These are phyloP conservation scores for Boeremia exigua DNA, from an alignment of 2,329 filamentous ascomycete genomes.

Conservation along the genomic window DNA sequence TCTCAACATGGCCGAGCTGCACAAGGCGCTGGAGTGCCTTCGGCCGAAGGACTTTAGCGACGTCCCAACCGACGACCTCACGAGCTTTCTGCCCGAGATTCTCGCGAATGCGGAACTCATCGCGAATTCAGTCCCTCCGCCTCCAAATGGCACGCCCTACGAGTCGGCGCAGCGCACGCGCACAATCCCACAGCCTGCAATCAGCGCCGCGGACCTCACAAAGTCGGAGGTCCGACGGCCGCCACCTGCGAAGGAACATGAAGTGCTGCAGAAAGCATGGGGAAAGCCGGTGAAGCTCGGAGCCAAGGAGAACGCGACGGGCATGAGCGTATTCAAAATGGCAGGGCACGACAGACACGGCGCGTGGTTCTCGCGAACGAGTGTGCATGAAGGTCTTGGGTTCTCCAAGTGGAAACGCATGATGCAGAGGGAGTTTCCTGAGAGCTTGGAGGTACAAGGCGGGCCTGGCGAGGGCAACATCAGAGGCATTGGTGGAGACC, in stretches of 20 bases:
- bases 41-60: conserved; percentile 54
- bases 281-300: conserved; percentile 79
- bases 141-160: conserved; percentile 55
- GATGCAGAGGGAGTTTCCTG: conserved; percentile 78
- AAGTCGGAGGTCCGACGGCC: conserved; percentile 58
- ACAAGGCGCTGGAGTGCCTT: conserved; percentile 54
- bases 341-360: conserved; percentile 80
- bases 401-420: conserved; percentile 81
- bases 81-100: conserved; percentile 48
- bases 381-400: conserved; percentile 77
- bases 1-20: conserved; percentile 46
- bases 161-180: conserved; percentile 60
- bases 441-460: conserved; percentile 74
- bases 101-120: conserved; percentile 70
- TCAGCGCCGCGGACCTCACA: conserved; percentile 59
- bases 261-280: conserved; percentile 79
- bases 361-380: conserved; percentile 86
- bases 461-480: conserved; percentile 76
- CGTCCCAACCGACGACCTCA: conserved; percentile 51
- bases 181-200: conserved; percentile 61
- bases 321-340: conserved; percentile 81
- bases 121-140: conserved; percentile 75
- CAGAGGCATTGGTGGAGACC: conserved; percentile 84
- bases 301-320: conserved; percentile 74
- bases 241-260: conserved; percentile 60